A percentile compares a stretch with the other conserved stretches of the same genome.
These are phyloP conservation scores for Citrus medica DNA, from an alignment of 345 rosid species.

Conservation along the genomic window DNA sequence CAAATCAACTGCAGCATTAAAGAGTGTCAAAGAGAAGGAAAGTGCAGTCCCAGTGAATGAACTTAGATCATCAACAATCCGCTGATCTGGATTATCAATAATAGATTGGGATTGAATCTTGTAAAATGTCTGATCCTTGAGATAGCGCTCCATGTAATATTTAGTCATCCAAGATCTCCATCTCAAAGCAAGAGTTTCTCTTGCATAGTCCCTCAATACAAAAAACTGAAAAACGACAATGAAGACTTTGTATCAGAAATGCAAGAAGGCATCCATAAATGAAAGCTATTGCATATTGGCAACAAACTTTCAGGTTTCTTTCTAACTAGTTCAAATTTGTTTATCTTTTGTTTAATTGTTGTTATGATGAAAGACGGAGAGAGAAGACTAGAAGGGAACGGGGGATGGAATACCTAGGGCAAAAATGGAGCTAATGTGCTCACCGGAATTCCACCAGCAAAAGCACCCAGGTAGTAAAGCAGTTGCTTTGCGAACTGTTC, in stretches of 20 bases:
- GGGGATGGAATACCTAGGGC: conserved; percentile 26
- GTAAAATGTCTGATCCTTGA: conserved; percentile 71
- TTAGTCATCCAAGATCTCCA: conserved; percentile 99
- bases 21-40: conserved; percentile 76
- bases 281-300: neutral
- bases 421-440: conserved; percentile 32
- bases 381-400: neutral
- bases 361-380: neutral
- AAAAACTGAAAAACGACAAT: conserved; percentile 52
- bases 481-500: conserved; percentile 89
- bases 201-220: conserved; percentile 89
- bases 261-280: neutral
- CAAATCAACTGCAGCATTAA: conserved; percentile 84
- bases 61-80: conserved; percentile 87
- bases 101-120: conserved; percentile 91
- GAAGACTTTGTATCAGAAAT: neutral
- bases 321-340: neutral
- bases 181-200: conserved; percentile 72
- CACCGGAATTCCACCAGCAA: conserved; percentile 98
- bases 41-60: conserved; percentile 88
- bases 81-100: conserved; percentile 95
- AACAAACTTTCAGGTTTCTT: neutral
- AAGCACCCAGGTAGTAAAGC: conserved; percentile 75
- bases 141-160: conserved; percentile 78
- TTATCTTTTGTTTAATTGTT: neutral